phyloP scores from a whole-genome alignment of 1,139 yeast genomes.

The Yamadazyma atlantica region DNA sequence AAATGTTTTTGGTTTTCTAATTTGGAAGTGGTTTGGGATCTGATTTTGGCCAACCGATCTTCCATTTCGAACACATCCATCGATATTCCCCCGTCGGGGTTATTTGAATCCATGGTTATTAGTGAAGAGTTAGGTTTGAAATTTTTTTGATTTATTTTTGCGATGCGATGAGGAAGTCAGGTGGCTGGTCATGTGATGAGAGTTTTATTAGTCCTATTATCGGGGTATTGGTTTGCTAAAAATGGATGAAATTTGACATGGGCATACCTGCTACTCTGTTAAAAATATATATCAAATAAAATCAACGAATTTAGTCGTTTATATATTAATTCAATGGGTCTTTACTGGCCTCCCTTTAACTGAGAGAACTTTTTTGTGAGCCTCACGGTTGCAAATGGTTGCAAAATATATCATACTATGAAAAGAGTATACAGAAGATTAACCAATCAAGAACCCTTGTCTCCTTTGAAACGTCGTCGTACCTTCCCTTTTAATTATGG shows the following conservation, averaged over 20 bases:
- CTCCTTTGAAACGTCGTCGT: neutral
- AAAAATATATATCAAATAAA: too few relatives aligned
- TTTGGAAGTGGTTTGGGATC: constrained; percentile 71
- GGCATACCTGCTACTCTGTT: too few relatives aligned
- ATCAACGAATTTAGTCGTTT: too few relatives aligned
- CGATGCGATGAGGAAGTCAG: constrained; percentile 1
- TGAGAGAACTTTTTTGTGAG: neutral
- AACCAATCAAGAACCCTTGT: neutral
- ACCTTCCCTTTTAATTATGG: neutral
- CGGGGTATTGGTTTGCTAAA: too few relatives aligned
- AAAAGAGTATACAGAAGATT: neutral
- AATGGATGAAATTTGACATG: too few relatives aligned
- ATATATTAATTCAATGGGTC: too few relatives aligned
- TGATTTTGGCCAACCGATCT: constrained; percentile 64
- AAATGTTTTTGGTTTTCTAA: constrained; percentile 79
- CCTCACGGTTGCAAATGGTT: neutral
- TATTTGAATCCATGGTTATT: constrained; percentile 17
- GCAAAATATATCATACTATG: neutral
- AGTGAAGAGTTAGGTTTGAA: too few relatives aligned
- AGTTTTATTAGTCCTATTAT: too few relatives aligned
- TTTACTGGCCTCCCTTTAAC: too few relatives aligned
- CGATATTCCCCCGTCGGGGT: constrained; percentile 45
- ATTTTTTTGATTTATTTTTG: constrained; percentile 3
- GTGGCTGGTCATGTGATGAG: neutral
- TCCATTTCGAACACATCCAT: constrained; percentile 54